Evolutionary conservation across 192 early-diverging fungal genomes (phyloP), one percentile per base, ranked within the genome.

Genomic region (Powellomyces hirtus): DNA sequence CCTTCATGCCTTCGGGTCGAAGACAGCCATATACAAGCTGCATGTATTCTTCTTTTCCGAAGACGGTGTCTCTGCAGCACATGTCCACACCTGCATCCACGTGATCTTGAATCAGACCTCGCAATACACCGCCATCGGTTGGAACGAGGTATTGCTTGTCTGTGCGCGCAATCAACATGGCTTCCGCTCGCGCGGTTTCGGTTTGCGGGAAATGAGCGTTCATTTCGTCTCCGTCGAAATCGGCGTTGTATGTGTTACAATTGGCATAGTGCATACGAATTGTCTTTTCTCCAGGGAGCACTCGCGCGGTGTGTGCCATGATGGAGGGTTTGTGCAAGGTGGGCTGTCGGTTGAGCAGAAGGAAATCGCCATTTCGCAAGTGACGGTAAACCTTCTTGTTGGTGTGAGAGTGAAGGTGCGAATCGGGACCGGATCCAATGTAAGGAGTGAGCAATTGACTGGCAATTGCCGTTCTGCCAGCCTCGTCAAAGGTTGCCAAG

Each of bases 181-280:
- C 94, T 81, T 99, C 98, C 27, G 98, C 90, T 55, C 96, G 88
- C 4, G 94, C 98, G 44, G 93, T 81, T 77, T 98, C 95, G 80
- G 93, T 98, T 78, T 99, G 98, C 42, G 96, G 95, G 77, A 98
- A 99, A 85, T 99, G 98, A 66, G 96, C 89, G 82, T 99, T 99
- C 98, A 99, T 99, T 83, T 99, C 98, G 82, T 98, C 98, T 72
- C 98, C 98, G 77, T 99, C 98, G 85, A 99, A 99, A 89, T 99
- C 98, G 64, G 95, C 96, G 56, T 77, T 78, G 62, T 78, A 78
- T 18, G 77, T 73, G 71, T 80, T 80, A 45, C 70, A 24, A 29
- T 60, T 60, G 60, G 96, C 92, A 76, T 98, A 99, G 78, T 99
- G 98, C 96, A 99, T 96, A 26, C 98, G 89, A 80, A 99, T 94